Evolutionary conservation across 2,329 filamentous ascomycete species (phyloP), one percentile per base, ranked within the genome.

Genomic region (Hysterium pulicare): DNA sequence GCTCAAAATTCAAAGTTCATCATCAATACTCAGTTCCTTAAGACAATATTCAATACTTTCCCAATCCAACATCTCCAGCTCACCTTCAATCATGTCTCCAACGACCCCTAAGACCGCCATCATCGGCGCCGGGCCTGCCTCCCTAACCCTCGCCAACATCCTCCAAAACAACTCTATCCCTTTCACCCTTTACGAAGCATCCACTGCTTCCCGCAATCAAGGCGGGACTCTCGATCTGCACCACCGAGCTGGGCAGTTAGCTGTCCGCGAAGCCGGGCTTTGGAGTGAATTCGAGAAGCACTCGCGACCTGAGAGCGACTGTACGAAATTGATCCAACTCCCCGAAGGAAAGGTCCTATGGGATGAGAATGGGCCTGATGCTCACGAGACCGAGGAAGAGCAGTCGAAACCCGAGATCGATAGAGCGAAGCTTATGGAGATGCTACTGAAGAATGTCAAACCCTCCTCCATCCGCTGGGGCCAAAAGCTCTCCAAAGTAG

Each of bases 141-240:
- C 63, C 47, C 71, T 70, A 45, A 72, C 70, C 43, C 61, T 78
- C 2, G 76, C 74, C 20, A 69, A 73, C 8, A 65, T 80, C 17
- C 68, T 81, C 9, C 62, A 71, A 32, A 51, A 65, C 7, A 62
- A 67, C 40, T 61, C 65, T 26, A 61, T 75, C 40, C 55, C 71
- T 4, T 64, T 69, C 36, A 71, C 68, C 2, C 58, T 80, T 10
- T 80, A 72, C 46, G 76, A 80, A 51, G 34, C 37, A 11, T 66
- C 67, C 3, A 65, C 69, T n/a, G 51, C 71, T 45, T 70, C 70
- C 41, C 67, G 73, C 32, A 67, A 61, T 5, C 73, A 79, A 53
- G 77, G 77, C 26, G 76, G 76, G 10, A 71, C 66, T 3, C 69
- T 82, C 2, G 78, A 81, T 50, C 59, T 82, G 7, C 77, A 82